Base-by-base conservation (phyloP, 257 asterid genomes). In the Solanum paucissectum region DNA sequence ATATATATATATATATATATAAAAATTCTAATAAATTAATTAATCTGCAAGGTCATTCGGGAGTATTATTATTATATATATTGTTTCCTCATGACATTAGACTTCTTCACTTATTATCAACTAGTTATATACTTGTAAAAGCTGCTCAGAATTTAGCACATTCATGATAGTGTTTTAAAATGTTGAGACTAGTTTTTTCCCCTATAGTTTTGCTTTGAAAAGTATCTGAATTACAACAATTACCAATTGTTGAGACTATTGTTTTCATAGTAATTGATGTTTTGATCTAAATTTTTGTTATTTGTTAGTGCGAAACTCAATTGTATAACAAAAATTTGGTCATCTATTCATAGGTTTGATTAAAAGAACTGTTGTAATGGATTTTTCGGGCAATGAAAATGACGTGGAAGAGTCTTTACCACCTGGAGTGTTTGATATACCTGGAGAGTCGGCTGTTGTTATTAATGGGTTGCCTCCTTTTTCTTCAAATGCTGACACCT, bases 391-490 rank as follows among this genome's bases (percentile, higher is more conserved):
- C 40, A 77, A 88, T 64, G 87, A 69, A 86, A 44, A 16, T 86
- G 91, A 92, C 3, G 83, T 87, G 5, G 14, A 25, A 10, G 91
- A 89, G 37, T 83, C 89, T 20, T 88, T 90, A n/a, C 6, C 6
- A 44, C 16, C 16, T 44, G 52, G 52, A 44, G 52, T 44, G 14
- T 44, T 44, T 44, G 87, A 90, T 83, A 69, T 94, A 66, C 94
- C 94, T 9, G 94, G 94, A 86, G 98, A 95, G 89, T 95, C 98
- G 36, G 93, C 93, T 60, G 55, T 46, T 46, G 20, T 46, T 46
- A 46, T 46, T 46, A 46, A 46, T 12, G 92, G 94, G 36, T 71
- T 95, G 84, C 98, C 97, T 72, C 94, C 94, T 20, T 9, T 60
- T 85, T 64, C 93, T 6, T 55, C 93, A 10, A 74, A 62, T 16